Evolutionary conservation across 2,329 filamentous ascomycete genomes (phyloP).

Genomic region (Aspergillus aculeatus): DNA sequence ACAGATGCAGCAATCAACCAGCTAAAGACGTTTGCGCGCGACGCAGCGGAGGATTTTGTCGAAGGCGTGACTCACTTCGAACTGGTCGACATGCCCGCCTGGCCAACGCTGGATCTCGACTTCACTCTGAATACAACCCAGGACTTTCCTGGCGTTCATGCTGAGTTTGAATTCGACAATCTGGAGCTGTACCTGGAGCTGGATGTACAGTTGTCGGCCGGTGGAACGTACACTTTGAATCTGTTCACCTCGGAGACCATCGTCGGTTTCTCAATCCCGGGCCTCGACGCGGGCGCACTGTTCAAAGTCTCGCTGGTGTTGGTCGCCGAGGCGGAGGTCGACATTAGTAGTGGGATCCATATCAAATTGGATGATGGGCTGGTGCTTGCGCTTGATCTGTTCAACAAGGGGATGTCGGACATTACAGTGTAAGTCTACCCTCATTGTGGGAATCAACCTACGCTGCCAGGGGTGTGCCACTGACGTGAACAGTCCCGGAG

Average conservation of each 20-base stretch:
- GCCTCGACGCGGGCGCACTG: constrained; percentile 1
- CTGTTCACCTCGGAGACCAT: constrained; percentile 6
- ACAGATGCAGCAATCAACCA: neutral
- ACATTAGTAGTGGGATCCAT: constrained; percentile 10
- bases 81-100: constrained; percentile 6
- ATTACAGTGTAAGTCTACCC: neutral
- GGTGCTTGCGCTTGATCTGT: constrained; percentile 3
- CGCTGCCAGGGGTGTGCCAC: neutral
- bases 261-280: neutral
- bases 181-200: constrained; percentile 10
- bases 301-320: constrained; percentile 9
- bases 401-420: constrained; percentile 4
- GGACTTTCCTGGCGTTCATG: constrained; percentile 1
- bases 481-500: constrained; percentile 1
- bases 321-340: constrained; percentile 8
- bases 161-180: constrained; percentile 2
- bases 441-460: no score
- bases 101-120: constrained; percentile 8
- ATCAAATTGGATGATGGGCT: constrained; percentile 8
- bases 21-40: neutral
- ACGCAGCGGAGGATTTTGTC: neutral
- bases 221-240: constrained; percentile 10
- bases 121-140: neutral
- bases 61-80: neutral
- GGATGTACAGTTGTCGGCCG: constrained; percentile 7